Conservation (phyloP, 2,329 filamentous ascomycete genomes). For the Xylaria sp. region DNA sequence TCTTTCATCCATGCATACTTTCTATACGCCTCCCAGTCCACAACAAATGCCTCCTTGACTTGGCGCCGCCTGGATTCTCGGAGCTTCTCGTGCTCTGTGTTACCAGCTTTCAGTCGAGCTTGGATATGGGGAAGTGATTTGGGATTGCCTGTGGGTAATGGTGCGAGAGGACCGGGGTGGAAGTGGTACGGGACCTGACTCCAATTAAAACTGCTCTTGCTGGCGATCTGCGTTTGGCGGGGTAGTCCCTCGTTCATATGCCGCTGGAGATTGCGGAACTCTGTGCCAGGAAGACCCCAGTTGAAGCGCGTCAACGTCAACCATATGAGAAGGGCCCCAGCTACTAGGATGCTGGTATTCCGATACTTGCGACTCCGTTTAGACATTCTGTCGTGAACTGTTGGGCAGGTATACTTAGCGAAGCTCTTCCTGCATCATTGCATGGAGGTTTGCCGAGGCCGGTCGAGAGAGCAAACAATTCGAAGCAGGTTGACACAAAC, state of each 20-base stretch:
- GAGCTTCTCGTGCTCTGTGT: slow-evolving; percentile 8
- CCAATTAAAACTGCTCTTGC: slow-evolving; percentile 41
- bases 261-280: slow-evolving; percentile 30
- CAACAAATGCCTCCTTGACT: slow-evolving; percentile 52
- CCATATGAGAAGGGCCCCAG: slow-evolving; percentile 24
- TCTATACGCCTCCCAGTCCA: slow-evolving; percentile 59
- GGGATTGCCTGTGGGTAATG: slow-evolving; percentile 23
- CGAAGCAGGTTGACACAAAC: neutral
- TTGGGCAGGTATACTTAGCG: neutral
- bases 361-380: slow-evolving; percentile 17
- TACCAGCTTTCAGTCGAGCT: neutral
- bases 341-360: slow-evolving; percentile 21
- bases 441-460: neutral
- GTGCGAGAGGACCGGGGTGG: slow-evolving; percentile 21
- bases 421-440: neutral
- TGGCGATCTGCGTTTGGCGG: slow-evolving; percentile 15
- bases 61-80: slow-evolving; percentile 48
- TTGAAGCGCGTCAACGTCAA: slow-evolving; percentile 24
- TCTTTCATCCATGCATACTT: slow-evolving; percentile 61
- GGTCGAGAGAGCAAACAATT: slow-evolving; percentile 4
- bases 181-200: slow-evolving; percentile 24
- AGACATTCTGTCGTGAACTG: neutral
- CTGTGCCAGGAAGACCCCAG: slow-evolving; percentile 1
- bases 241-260: slow-evolving; percentile 35
- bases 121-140: slow-evolving; percentile 30